A percentile compares a stretch with the other conserved stretches of the same genome.
Conservation (phyloP, 2,329 filamentous ascomycete species). For the Exophiala bonariae region DNA sequence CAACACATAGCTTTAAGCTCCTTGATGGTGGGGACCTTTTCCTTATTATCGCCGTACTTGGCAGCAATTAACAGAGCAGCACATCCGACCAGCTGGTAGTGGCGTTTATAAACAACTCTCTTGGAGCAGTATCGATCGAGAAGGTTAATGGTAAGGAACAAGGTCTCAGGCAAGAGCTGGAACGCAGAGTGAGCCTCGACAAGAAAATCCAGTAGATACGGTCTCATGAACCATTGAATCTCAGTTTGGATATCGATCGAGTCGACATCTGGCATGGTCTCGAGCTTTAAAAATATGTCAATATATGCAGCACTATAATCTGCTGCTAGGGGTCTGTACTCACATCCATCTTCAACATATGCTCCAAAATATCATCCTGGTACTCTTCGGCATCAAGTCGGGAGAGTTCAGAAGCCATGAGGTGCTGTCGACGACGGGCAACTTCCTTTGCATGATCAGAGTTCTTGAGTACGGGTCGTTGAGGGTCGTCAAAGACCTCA, state of each 20-base stretch:
- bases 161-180: conserved; percentile 86
- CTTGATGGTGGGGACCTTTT: conserved; percentile 93
- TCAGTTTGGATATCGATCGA: conserved; percentile 99
- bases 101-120: conserved; percentile 96
- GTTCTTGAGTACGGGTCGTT: conserved; percentile 53
- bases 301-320: conserved; percentile 19
- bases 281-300: conserved; percentile 54
- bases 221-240: conserved; percentile 99
- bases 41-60: conserved; percentile 99
- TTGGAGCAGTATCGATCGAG: conserved; percentile 97
- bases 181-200: conserved; percentile 97
- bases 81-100: conserved; percentile 97
- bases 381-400: conserved; percentile 84
- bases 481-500: conserved; percentile 54
- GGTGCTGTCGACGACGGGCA: conserved; percentile 79
- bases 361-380: conserved; percentile 87
- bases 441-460: conserved; percentile 77
- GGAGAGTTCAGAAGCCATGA: conserved; percentile 86
- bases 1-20: conserved; percentile 99
- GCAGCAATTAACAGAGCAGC: conserved; percentile 93
- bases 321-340: conserved; percentile 27
- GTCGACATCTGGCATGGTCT: conserved; percentile 92
- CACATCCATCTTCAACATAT: conserved; percentile 93
- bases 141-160: conserved; percentile 95
- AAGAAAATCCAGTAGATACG: conserved; percentile 96